Evolutionary conservation across 768 basidiomycete genomes (phyloP).

Genomic region (Boletellus ananas): DNA sequence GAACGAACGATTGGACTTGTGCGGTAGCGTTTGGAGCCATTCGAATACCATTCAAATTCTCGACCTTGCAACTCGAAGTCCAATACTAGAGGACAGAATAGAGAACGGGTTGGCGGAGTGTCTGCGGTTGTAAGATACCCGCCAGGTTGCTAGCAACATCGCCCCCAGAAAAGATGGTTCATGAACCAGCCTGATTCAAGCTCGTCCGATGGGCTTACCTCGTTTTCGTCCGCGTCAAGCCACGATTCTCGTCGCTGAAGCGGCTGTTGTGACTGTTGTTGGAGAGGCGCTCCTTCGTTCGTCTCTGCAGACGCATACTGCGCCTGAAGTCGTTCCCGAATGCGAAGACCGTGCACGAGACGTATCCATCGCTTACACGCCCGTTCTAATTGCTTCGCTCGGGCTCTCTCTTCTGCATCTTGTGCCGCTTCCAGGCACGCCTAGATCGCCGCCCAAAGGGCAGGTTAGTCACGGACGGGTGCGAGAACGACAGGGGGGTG

Average conservation of each 20-base stretch:
- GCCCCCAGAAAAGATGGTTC: not conserved
- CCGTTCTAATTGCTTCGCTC: constrained; percentile 70
- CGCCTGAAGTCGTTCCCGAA: constrained; percentile 76
- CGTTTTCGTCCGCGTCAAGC: constrained; percentile 21
- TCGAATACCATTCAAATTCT: too few species aligned
- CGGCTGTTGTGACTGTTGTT: constrained; percentile 4
- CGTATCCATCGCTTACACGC: constrained; percentile 86
- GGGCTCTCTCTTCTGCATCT: constrained; percentile 72
- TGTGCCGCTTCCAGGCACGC: constrained; percentile 83
- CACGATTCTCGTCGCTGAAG: constrained; percentile 12
- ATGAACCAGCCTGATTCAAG: constrained; percentile 17
- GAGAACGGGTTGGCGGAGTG: constrained; percentile 28
- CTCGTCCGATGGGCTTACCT: constrained; percentile 15
- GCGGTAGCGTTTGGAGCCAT: too few species aligned
- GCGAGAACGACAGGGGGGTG: not conserved
- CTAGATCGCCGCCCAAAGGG: constrained; percentile 38
- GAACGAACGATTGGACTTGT: too few species aligned
- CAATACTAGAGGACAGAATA: too few species aligned
- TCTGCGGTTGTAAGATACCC: constrained; percentile 68
- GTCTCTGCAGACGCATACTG: constrained; percentile 52
- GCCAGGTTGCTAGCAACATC: constrained; percentile 34
- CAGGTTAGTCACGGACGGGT: constrained; percentile 8
- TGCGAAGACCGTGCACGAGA: constrained; percentile 83
- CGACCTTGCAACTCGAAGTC: too few species aligned
- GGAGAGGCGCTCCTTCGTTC: not conserved